Base-by-base conservation (phyloP, 164 flowering plant genomes). In the Aristolochia fimbriata region DNA sequence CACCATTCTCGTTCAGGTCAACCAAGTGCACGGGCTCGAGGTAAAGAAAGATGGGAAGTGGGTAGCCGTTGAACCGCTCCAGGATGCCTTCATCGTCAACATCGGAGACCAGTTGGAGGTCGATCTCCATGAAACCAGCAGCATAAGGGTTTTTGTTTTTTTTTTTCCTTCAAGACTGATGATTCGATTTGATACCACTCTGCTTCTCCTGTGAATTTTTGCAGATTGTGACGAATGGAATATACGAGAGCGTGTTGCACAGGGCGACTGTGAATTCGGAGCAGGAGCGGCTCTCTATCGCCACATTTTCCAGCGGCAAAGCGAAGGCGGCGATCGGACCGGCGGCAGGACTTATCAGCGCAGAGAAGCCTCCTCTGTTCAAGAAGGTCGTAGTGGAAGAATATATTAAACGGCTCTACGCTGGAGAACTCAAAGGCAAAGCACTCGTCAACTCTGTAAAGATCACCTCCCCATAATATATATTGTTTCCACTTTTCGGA, bases 101-200 rank as follows among this genome's bases (percentile, higher is more conserved):
- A 51, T 79, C 51, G 88, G 85, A 10, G 85, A 83, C 27, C 17
- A 68, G 20, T 43, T 77, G 51, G 87, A 83, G 81, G 84, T 80
- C 74, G 22, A 2, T 55, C 4, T 37, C 10, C 10, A 17, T 33
- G 9, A 14, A 19, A 57, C 12, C n/a, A n/a, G n/a, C n/a, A n/a
- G n/a, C n/a, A n/a, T n/a, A n/a, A n/a, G n/a, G n/a, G n/a, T n/a
- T n/a, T n/a, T n/a, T n/a, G n/a, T n/a, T n/a, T n/a, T n/a, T n/a
- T n/a, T n/a, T n/a, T n/a, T n/a, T n/a, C n/a, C n/a, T n/a, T n/a
- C n/a, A n/a, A 46, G 9, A 46, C 48, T 14, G 15, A 47, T 2
- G 1, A n/a, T 7, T 47, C n/a, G 17, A 47, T 1, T 54, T 23
- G 27, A 25, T 15, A 0, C 17, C 20, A 5, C 45, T 30, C 33